Conservation (phyloP, 352 stramenopile genomes). For the Phytophthora macrochlamydospora region DNA sequence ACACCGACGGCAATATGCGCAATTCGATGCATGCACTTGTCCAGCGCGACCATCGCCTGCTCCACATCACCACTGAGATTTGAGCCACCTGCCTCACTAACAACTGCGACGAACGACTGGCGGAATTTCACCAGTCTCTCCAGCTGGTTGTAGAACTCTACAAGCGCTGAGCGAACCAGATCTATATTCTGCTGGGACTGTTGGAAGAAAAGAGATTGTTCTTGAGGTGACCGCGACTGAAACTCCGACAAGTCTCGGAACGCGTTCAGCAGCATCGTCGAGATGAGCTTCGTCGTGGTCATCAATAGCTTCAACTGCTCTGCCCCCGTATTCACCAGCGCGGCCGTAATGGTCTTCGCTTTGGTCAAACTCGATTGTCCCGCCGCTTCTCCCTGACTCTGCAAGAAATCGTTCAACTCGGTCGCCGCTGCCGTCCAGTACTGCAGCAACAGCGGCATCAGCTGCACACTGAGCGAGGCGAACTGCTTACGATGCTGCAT, state of each 20-base stretch:
- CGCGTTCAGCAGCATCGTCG: slow-evolving; percentile 71
- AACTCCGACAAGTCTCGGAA: slow-evolving; percentile 65
- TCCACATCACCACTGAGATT: slow-evolving; percentile 11
- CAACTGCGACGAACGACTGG: slow-evolving; percentile 20
- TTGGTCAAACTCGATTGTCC: slow-evolving; percentile 9
- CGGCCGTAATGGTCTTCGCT: slow-evolving; percentile 11
- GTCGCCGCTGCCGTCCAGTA: slow-evolving; percentile 54
- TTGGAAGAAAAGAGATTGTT: too few relatives aligned
- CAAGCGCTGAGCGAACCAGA: slow-evolving; percentile 58
- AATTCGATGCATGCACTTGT: slow-evolving; percentile 75
- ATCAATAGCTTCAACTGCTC: slow-evolving; percentile 49
- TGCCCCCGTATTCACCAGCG: slow-evolving; percentile 10
- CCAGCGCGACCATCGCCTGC: slow-evolving; percentile 30
- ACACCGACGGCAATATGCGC: slow-evolving; percentile 68
- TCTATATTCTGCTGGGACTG: slow-evolving; percentile 45
- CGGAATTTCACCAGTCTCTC: slow-evolving; percentile 63
- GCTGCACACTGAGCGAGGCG: slow-evolving; percentile 64
- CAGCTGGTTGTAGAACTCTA: slow-evolving; percentile 76
- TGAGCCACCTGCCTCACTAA: slow-evolving; percentile 2
- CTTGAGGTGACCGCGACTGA: too few relatives aligned
- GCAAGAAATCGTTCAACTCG: slow-evolving; percentile 41
- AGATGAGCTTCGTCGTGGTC: slow-evolving; percentile 69
- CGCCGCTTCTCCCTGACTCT: slow-evolving; percentile 19
- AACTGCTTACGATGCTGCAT: slow-evolving; percentile 87
- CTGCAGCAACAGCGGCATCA: slow-evolving; percentile 63